phyloP scores from a whole-genome alignment of 2,329 filamentous ascomycete species.

The Pestalotiopsis sp. region DNA sequence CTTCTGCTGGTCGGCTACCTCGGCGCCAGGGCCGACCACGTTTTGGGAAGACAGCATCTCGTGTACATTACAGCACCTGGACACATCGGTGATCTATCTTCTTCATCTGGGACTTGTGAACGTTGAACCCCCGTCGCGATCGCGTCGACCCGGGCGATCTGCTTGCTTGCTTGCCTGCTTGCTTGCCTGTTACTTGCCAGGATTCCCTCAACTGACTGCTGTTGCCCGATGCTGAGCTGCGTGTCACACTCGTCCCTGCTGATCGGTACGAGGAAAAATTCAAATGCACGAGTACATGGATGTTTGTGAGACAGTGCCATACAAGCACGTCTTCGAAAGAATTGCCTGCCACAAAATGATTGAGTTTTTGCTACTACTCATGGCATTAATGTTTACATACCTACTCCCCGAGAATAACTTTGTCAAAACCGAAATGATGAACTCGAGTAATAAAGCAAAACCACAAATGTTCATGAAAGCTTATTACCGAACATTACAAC shows the following conservation, averaged over 20 bases:
- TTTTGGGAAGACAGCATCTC: background rate
- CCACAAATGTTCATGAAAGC: too few species aligned
- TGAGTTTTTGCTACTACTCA: too few species aligned
- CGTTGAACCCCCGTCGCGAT: background rate
- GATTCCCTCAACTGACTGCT: too few species aligned
- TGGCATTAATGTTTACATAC: too few species aligned
- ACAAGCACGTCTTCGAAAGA: background rate
- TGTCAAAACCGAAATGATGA: too few species aligned
- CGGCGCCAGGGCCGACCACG: background rate
- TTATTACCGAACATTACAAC: too few species aligned
- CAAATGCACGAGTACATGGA: background rate
- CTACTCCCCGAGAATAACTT: too few species aligned
- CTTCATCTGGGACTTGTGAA: too few species aligned
- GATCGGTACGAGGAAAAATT: background rate
- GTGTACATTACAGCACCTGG: background rate
- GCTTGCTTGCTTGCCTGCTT: constrained; percentile 1
- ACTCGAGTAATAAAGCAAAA: too few species aligned
- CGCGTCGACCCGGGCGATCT: background rate
- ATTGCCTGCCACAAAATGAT: too few species aligned
- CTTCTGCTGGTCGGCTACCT: background rate
- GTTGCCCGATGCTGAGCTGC: background rate
- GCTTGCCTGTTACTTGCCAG: background rate
- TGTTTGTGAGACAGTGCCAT: background rate
- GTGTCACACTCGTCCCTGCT: background rate
- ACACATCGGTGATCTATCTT: too few species aligned